Percentiles rank a stretch among this genome's conserved stretches.
These are phyloP conservation scores for Candolleomyces eurysporus DNA, from an alignment of 768 basidiomycete species.

Conservation along the genomic window DNA sequence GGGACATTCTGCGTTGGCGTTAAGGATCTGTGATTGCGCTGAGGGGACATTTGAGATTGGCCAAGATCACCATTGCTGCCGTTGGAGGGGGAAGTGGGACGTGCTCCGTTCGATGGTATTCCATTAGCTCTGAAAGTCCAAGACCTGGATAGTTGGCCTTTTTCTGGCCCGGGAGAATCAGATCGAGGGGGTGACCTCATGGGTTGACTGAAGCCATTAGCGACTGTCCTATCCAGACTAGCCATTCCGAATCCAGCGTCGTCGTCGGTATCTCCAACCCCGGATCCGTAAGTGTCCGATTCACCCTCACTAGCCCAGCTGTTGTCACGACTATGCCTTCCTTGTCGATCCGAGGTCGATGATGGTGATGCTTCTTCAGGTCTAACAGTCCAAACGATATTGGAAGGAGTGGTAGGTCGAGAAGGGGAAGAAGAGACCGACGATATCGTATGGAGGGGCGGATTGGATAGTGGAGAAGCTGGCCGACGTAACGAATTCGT, in stretches of 20 bases:
- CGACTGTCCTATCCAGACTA: not conserved
- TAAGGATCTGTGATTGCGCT: constrained; percentile 47
- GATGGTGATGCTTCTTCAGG: constrained; percentile 13
- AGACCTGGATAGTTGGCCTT: constrained; percentile 1
- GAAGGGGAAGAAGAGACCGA: constrained; percentile 28
- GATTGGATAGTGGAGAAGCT: constrained; percentile 63
- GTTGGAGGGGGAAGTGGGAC: not conserved
- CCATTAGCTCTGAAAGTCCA: constrained; percentile 1
- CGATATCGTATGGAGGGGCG: constrained; percentile 3
- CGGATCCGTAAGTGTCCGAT: constrained; percentile 3
- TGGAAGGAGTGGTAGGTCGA: constrained; percentile 67
- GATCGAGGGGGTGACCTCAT: not conserved
- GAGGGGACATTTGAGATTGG: not conserved
- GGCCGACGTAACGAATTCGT: constrained; percentile 44
- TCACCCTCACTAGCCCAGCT: constrained; percentile 53
- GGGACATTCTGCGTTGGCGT: constrained; percentile 63
- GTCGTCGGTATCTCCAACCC: constrained; percentile 6
- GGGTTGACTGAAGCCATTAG: not conserved
- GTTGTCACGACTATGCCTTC: constrained; percentile 53
- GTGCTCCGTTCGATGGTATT: not conserved
- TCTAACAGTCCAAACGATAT: constrained; percentile 63
- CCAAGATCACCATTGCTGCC: not conserved
- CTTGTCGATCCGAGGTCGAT: constrained; percentile 10
- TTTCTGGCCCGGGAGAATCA: constrained; percentile 1
- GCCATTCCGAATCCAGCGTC: not conserved